Conservation (phyloP, 805 yeast species). For the Hemisphaericaspora nanyangensis region DNA sequence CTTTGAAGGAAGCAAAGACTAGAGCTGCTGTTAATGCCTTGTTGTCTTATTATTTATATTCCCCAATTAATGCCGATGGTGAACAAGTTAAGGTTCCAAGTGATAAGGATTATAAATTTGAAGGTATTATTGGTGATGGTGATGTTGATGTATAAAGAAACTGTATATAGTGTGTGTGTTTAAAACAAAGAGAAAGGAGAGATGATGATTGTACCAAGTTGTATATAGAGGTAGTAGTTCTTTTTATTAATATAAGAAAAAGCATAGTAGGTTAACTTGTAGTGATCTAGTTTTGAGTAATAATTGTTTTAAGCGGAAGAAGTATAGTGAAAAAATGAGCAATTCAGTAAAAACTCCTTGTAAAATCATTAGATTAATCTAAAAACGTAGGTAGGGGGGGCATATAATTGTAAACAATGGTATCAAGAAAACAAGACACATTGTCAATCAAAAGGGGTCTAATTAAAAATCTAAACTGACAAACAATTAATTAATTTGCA, state of each 20-base stretch:
- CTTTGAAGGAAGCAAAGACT: conserved; percentile 85
- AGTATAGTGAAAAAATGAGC: no score
- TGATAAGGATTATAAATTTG: conserved; percentile 41
- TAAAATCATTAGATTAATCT: no score
- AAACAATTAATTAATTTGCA: conserved; percentile 7
- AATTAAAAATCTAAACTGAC: no score
- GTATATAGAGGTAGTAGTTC: not conserved
- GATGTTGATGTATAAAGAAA: conserved; percentile 40
- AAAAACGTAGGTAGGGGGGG: no score
- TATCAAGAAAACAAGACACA: no score
- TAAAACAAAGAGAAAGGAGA: not conserved
- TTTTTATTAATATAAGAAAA: not conserved
- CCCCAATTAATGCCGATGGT: conserved; percentile 56
- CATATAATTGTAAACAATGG: no score
- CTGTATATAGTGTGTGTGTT: not conserved
- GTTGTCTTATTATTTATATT: conserved; percentile 87
- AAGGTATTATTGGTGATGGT: conserved; percentile 40
- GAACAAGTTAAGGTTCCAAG: conserved; percentile 53
- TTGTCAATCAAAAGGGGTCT: no score
- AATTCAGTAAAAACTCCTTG: no score
- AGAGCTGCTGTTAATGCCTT: conserved; percentile 89
- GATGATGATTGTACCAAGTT: not conserved
- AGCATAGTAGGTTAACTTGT: not conserved
- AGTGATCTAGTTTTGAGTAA: no score
- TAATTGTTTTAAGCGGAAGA: no score